Percentiles rank a stretch among this genome's conserved stretches.
Conservation (phyloP, 345 rosid genomes). For the Mercurialis annua region DNA sequence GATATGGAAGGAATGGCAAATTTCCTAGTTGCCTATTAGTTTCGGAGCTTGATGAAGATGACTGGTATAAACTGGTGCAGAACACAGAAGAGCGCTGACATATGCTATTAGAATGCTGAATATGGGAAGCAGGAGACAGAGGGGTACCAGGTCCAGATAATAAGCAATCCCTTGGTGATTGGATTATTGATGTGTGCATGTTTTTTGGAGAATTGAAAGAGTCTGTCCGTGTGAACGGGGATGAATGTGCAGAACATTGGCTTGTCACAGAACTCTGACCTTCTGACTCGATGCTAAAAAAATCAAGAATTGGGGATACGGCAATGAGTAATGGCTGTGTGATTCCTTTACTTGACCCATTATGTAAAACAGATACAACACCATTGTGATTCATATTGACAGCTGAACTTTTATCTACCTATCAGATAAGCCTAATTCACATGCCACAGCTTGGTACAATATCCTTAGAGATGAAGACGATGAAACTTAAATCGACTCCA, state of each 20-base stretch:
- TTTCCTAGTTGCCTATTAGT: conserved; percentile 52
- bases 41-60: conserved; percentile 76
- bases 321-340: conserved; percentile 10
- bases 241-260: conserved; percentile 30
- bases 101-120: conserved; percentile 33
- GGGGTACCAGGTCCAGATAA: conserved; percentile 39
- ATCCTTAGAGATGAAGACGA: neutral
- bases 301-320: conserved; percentile 20
- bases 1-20: conserved; percentile 82
- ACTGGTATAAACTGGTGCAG: conserved; percentile 70
- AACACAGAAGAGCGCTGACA: conserved; percentile 73
- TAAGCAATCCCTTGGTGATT: conserved; percentile 20
- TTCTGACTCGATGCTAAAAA: conserved; percentile 28
- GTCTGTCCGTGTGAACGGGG: conserved; percentile 40
- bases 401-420: conserved; percentile 5
- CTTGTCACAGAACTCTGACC: conserved; percentile 25
- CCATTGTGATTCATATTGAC: conserved; percentile 14
- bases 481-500: neutral
- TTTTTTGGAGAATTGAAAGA: conserved; percentile 27
- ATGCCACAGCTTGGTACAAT: neutral
- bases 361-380: conserved; percentile 13
- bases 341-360: conserved; percentile 16
- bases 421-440: neutral
- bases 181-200: conserved; percentile 16
- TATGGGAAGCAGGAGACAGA: conserved; percentile 38